Evolutionary conservation across 108 stramenopile species (phyloP), one percentile per base, ranked within the genome.

Genomic region (Pseudonitzschia multiseries): DNA sequence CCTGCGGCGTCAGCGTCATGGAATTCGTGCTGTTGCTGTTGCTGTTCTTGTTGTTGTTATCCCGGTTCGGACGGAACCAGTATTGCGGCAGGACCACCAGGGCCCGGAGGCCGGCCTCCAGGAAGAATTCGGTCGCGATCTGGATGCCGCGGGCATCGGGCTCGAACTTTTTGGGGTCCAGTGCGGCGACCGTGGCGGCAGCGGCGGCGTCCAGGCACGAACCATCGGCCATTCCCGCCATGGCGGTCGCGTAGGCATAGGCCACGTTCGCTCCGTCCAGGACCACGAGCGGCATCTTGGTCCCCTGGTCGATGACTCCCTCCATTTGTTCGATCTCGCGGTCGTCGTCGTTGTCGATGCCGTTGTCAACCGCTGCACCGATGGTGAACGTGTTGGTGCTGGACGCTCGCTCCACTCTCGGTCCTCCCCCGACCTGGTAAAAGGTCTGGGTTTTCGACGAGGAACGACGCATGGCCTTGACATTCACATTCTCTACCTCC

Each of bases 231-330:
- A 73, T 27, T 43, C 73, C 82, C 26, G 77, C 76, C 76, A 76
- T 56, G 61, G 86, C 84, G n/a, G 83, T 76, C 15, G 83, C 85
- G 65, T 94, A 94, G n/a, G 80, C 81, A 70, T 94, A 87, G 27
- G 93, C 89, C 18, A 94, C 79, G 68, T 94, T 94, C 68, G 93
- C 93, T 42, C 90, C 93, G 65, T 94, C 93, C 22, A 94, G 79
- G 21, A 94, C 93, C 24, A 94, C 81, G 51, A 94, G 63, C 5
- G 93, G 93, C 33, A 81, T 70, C 59, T 74, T 88, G 13, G 64
- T 50, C 2, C 64, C 69, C 24, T 73, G 68, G 56, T 82, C 79
- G 70, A 76, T 75, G 14, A 85, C 87, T 22, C 83, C 86, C 54
- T 80, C 81, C 87, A 88, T 88, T 21, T 80, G 82, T 76, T 87